Evolutionary conservation across 345 rosid species (phyloP), one percentile per base, ranked within the genome.

Genomic region (Luvunga scandens): DNA sequence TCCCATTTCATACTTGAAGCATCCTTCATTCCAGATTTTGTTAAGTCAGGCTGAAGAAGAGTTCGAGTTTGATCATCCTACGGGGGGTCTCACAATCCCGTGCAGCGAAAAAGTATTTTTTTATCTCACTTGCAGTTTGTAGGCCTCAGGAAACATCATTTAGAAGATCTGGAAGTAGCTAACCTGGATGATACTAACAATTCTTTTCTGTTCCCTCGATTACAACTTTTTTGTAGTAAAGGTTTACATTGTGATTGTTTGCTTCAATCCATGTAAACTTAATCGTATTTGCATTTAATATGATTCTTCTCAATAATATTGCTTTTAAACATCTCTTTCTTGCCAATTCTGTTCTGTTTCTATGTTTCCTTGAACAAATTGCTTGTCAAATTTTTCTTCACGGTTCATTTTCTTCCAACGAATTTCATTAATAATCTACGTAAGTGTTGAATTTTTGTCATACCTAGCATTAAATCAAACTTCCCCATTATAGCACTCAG

Each of bases 1-100:
- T 80, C 91, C 88, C 5, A 25, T 88, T 4, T 84, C 83, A 0
- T 87, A 84, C 66, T 50, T 85, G 60, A 83, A 81, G 60, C 79
- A 80, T 8, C 90, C 85, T 81, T 81, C 84, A 27, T 87, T 90
- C 78, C 85, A 81, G 39, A 79, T 33, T 24, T 56, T 86, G 74
- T 75, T 69, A 0, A 70, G 25, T 4, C 62, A 39, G 21, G 81
- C 78, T 5, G 80, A 74, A 59, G 83, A 84, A 72, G 83, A 83
- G 65, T 72, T 79, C 42, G 83, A 78, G 0, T 83, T 79, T 56
- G 59, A 71, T 72, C 85, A 79, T 61, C 85, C 75, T 0, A 66
- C 62, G 39, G 80, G 83, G 18, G 81, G 81, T 19, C 78, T 83
- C n/a, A 83, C 85, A 31, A 72, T 83, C 62, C 83, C 83, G 12